Base-by-base conservation (phyloP, 2,329 filamentous ascomycete genomes). In the Helotiales sp. region DNA sequence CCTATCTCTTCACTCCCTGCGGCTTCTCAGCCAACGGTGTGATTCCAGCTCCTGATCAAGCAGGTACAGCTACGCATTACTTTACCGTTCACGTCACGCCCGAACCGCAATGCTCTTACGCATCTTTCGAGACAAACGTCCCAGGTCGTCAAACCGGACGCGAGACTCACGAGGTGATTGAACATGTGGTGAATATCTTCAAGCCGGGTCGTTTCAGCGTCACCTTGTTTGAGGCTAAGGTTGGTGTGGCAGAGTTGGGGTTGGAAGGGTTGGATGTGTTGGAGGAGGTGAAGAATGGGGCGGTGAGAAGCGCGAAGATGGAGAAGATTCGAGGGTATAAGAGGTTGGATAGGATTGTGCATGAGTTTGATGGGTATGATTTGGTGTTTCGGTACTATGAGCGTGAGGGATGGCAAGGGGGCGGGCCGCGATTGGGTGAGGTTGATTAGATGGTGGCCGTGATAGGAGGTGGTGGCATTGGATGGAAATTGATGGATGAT, bases 1-100 rank as follows among this genome's bases (percentile, higher is more conserved):
- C 95, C 22, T 99, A 98, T 73, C 84, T 97, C 54, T 99, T 99
- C 79, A 92, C 90, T 0, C 95, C 95, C 0, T 99, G 95, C 70
- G 95, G 95, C 58, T 99, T 96, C 76, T 97, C 93, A 6, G 95
- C 95, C 73, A 99, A 99, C 70, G 95, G 92, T 53, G 93, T 99
- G 19, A 84, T 99, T 40, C 95, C 95, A 6, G 87, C 91, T 49
- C 86, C 90, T 0, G 77, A 82, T 13, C 77, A 80, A 52, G 76
- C 76, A 31, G 78, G 72, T 64, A 70, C 67, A 50, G 77, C 72
- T 76, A 79, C 59, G 70, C 92, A 98, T 76, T 99, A 99, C 78
- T 99, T 97, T 76, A 99, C 93, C 1, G 95, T 99, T 24, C 95
- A 99, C 71, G 95, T 99, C 65, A 99, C 95, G 0, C 95, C 95